Evolutionary conservation across 75 land plant species (phyloP), one percentile per base, ranked within the genome.

Genomic region (Pinus taeda): DNA sequence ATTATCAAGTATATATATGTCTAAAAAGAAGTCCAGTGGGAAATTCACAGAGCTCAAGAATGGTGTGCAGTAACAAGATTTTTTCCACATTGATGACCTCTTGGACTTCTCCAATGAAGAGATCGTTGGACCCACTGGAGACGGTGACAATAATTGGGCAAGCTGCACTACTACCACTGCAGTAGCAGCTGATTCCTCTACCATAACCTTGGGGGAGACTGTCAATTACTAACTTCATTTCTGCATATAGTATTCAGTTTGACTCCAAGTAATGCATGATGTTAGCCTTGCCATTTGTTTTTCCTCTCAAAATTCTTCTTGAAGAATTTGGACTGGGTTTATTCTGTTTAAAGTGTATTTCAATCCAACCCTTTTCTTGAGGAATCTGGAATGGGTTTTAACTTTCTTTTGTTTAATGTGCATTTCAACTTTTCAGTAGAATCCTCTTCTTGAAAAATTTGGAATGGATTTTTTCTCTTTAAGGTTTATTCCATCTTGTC

Each of bases 41-140:
- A 69, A 69, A 39, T 37, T 69, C 37, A 69, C 57, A 3, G 57
- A 79, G 79, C 57, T 60, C 18, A 6, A 57, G 24, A 77, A 82
- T 59, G 82, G 87, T 8, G 30, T 57, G 8, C 73, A 82, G 29
- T 2, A 59, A 6, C 62, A 65, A 24, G 90, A 85, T 45, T 45
- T 71, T 5, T 82, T 93, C 26, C 88, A 77, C 57, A 79, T 93
- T 49, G 96, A 93, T 74, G 96, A 93, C 74, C 83, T 93, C 8
- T 83, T 93, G 49, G 90, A 93, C 74, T 91, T 93, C 83, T 77
- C 92, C 75, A 89, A 87, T 71, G 84, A 82, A 64, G 92, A 93
- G 30, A 64, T 86, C 45, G 82, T 84, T 71, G 83, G 76, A 45
- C 79, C 86, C 39, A 67, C 77, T 42, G 74, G 74, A 55, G 74